A percentile compares a stretch with the other conserved stretches of the same genome.
Evolutionary conservation across 108 stramenopile species (phyloP).

Genomic region (Nannochloropsis salina): DNA sequence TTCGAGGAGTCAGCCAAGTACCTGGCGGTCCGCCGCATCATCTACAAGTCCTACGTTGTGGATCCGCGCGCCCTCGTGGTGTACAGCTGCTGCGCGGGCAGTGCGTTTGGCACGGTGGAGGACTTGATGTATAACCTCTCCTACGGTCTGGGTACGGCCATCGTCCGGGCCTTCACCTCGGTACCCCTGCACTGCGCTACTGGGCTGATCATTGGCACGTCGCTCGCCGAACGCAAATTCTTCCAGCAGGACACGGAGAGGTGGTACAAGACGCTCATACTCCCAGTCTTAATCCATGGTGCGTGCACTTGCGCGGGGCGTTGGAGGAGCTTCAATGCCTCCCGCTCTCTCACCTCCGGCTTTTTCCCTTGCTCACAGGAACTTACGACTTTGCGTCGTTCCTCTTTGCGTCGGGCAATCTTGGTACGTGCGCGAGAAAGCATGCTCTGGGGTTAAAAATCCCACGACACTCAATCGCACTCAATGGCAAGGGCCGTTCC

Average conservation of each 20-base stretch:
- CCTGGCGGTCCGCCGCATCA: background rate
- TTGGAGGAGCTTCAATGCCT: background rate
- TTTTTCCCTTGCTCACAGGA: background rate
- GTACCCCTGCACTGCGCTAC: conserved; percentile 23
- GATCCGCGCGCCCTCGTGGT: conserved; percentile 8
- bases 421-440: background rate
- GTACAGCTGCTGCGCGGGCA: conserved; percentile 9
- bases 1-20: conserved; percentile 11
- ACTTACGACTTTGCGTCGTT: conserved; percentile 8
- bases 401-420: background rate
- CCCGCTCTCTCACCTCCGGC: background rate
- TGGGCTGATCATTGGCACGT: conserved; percentile 2
- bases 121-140: background rate
- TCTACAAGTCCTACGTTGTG: conserved; percentile 18
- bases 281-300: background rate
- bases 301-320: background rate
- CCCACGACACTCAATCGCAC: no score
- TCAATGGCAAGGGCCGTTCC: no score
- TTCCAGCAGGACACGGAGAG: background rate
- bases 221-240: background rate
- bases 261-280: conserved; percentile 1
- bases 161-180: conserved; percentile 7
- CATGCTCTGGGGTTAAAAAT: background rate
- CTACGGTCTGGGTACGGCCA: conserved; percentile 2
- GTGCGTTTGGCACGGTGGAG: conserved; percentile 18